Evolutionary conservation across 2,329 filamentous ascomycete genomes (phyloP), one percentile per base, ranked within the genome.

Genomic region (Rhexocercosporidium sp.): DNA sequence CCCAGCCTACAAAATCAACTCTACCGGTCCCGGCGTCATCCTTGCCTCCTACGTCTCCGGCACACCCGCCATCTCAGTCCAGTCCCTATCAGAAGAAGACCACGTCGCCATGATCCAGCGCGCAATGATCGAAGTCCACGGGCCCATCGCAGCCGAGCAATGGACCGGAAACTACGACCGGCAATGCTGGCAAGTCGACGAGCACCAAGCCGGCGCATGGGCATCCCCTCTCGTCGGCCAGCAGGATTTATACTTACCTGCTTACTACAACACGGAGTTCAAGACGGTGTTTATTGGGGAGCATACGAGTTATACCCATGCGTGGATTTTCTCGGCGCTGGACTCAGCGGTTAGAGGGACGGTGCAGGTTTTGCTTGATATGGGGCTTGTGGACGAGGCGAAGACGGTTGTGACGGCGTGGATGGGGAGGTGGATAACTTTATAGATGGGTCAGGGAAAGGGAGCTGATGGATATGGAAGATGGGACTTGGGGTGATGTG

Each of bases 291-390:
- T 92, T 67, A 81, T 90, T 6, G 87, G 87, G 1, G 90, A 92
- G 76, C 89, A 92, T 74, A 92, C 90, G 0, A 86, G 84, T 7
- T 91, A 89, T 74, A 93, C 90, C 0, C 90, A 92, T 74, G 89
- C 88, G 0, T 92, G 89, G 89, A 90, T 91, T 59, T 85, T 85
- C 37, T 87, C 85, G 2, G 90, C 90, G 0, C 79, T 92, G 4
- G 90, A 92, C 74, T 90, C 86, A 12, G 89, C 88, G 0, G 86
- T 92, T 1, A 81, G 90, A 1, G 88, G 90, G 0, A 86, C 87
- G 0, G 83, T 88, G 4, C 88, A 92, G 77, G 71, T 92, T 68
- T 77, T 92, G 76, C 79, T 91, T 20, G 85, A 88, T 73, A 78
- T 91, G 74, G 90, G 90, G 0, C 76, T 92, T 53, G 88, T 92